A percentile compares a stretch with the other conserved stretches of the same genome.
These are phyloP conservation scores for Penicillium sp. DNA, from an alignment of 2,329 filamentous ascomycete genomes.

Conservation along the genomic window DNA sequence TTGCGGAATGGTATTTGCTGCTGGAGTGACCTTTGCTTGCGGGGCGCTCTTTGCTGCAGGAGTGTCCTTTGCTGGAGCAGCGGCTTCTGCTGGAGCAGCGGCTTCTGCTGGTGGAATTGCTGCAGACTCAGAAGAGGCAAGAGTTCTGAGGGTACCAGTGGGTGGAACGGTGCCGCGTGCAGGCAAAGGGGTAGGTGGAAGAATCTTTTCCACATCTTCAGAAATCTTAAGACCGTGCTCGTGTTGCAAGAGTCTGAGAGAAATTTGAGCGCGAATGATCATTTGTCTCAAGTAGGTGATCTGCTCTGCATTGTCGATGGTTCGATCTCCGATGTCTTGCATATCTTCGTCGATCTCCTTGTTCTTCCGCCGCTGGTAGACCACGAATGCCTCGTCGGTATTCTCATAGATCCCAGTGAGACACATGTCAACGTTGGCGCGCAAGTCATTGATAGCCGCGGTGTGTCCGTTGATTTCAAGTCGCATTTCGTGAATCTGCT, in stretches of 20 bases:
- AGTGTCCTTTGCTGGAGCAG: neutral
- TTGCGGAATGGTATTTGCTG: neutral
- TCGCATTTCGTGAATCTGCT: constrained; percentile 6
- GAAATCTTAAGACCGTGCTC: neutral
- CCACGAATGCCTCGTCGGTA: constrained; percentile 3
- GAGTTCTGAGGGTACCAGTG: too few relatives aligned
- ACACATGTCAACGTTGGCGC: constrained; percentile 7
- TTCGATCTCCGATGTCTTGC: neutral
- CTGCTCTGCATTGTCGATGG: neutral
- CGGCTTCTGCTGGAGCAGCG: neutral
- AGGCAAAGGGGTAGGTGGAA: neutral
- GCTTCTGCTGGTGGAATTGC: neutral
- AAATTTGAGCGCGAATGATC: neutral
- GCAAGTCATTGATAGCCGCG: constrained; percentile 7
- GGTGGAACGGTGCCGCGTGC: neutral
- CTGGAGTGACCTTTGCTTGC: neutral
- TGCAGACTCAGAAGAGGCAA: neutral
- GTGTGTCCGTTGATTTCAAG: constrained; percentile 7
- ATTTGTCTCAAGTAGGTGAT: neutral
- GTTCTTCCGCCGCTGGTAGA: constrained; percentile 9
- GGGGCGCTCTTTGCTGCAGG: neutral
- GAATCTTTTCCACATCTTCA: neutral
- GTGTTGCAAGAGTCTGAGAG: neutral
- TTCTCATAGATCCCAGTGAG: neutral
- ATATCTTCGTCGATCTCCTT: constrained; percentile 11